A percentile compares a stretch with the other conserved stretches of the same genome.
Conservation (phyloP, 1,139 yeast species). For the Zygoascus hellenicus region DNA sequence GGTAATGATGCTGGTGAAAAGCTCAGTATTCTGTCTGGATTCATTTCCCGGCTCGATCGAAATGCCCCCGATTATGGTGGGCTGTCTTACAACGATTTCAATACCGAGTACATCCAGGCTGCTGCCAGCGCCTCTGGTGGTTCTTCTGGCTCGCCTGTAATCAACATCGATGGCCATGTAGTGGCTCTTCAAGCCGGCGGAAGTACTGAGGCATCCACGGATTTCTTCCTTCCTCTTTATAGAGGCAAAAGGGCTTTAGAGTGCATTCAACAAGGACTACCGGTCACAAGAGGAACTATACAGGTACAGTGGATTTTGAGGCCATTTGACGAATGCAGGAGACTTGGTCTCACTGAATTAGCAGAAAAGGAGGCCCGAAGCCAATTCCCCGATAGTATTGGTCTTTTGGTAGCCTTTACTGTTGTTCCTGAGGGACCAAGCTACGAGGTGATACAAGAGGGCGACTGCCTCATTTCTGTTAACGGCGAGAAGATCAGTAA, state of each 20-base stretch:
- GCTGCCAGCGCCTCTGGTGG: conserved; percentile 97
- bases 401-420: conserved; percentile 77
- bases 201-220: conserved; percentile 84
- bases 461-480: conserved; percentile 75
- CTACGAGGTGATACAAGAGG: conserved; percentile 66
- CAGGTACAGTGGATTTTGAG: conserved; percentile 85
- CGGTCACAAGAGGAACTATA: conserved; percentile 77
- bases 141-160: conserved; percentile 93
- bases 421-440: conserved; percentile 88
- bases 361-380: conserved; percentile 67
- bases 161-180: conserved; percentile 77
- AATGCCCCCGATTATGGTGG: conserved; percentile 94
- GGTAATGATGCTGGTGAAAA: conserved; percentile 98
- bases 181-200: conserved; percentile 96
- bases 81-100: conserved; percentile 87
- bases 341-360: conserved; percentile 74
- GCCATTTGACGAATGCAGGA: conserved; percentile 86
- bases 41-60: conserved; percentile 84
- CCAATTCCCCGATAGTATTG: conserved; percentile 68
- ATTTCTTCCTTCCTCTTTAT: conserved; percentile 81
- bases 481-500: conserved; percentile 61
- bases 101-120: conserved; percentile 93
- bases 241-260: conserved; percentile 75
- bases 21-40: conserved; percentile 80
- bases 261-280: conserved; percentile 55